These are phyloP conservation scores for Glycine latifolia DNA, from an alignment of 306 rosid species.

Conservation along the genomic window DNA sequence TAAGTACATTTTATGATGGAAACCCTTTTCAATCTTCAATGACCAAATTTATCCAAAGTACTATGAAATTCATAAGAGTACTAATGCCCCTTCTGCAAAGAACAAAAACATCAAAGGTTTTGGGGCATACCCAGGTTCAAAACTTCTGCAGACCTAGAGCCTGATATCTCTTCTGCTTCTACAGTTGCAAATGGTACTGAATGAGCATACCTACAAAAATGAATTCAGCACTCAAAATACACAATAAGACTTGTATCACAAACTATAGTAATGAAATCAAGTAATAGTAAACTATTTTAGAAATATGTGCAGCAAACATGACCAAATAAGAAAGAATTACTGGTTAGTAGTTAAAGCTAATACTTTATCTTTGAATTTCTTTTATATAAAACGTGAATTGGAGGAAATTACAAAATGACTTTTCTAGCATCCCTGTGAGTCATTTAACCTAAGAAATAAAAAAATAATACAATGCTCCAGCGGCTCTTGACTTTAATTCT, in stretches of 20 bases:
- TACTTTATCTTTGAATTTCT: background rate
- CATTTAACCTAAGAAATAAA: background rate
- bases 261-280: slow-evolving; percentile 1
- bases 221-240: slow-evolving; percentile 6
- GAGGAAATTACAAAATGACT: background rate
- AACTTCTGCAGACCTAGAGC: slow-evolving; percentile 86
- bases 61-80: background rate
- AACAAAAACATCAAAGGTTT: slow-evolving; percentile 12
- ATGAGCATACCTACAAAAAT: slow-evolving; percentile 55
- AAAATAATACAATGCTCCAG: background rate
- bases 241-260: background rate
- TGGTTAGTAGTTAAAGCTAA: background rate
- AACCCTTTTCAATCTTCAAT: slow-evolving; percentile 11
- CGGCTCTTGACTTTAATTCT: background rate
- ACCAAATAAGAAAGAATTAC: background rate
- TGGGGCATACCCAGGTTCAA: slow-evolving; percentile 75
- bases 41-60: slow-evolving; percentile 15
- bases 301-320: background rate
- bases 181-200: slow-evolving; percentile 72
- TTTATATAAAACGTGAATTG: background rate
- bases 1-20: background rate
- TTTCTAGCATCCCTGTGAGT: background rate
- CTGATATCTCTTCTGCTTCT: slow-evolving; percentile 83
- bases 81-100: background rate
- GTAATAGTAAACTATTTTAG: background rate